phyloP scores from a whole-genome alignment of 2,329 filamentous ascomycete species.

The Trichoderma atrobrunneum region DNA sequence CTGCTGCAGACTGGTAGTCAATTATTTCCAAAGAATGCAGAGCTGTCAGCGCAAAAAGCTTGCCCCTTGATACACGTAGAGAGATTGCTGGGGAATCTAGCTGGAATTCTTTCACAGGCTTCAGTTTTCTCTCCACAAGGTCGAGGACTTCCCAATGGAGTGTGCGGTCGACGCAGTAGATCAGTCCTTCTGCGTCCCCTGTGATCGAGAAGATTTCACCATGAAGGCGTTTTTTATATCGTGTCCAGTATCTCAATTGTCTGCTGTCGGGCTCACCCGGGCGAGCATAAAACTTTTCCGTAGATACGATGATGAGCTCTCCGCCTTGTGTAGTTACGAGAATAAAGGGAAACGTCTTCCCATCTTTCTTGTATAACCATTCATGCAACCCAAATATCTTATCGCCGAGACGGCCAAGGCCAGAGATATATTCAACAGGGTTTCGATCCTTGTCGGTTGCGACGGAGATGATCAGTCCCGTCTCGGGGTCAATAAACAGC shows the following conservation, averaged over 20 bases:
- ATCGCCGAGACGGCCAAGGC: slow-evolving; percentile 56
- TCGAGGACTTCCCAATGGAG: slow-evolving; percentile 59
- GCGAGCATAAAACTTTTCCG: slow-evolving; percentile 31
- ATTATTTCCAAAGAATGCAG: slow-evolving; percentile 57
- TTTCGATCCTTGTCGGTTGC: slow-evolving; percentile 43
- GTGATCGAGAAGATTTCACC: slow-evolving; percentile 56
- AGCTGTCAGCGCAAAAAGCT: slow-evolving; percentile 51
- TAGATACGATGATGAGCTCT: slow-evolving; percentile 54
- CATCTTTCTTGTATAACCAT: slow-evolving; percentile 59
- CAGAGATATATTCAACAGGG: slow-evolving; percentile 49
- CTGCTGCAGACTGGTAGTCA: slow-evolving; percentile 41
- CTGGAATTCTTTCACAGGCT: slow-evolving; percentile 43
- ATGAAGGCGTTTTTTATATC: slow-evolving; percentile 45
- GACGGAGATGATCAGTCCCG: slow-evolving; percentile 50
- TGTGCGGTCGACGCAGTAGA: slow-evolving; percentile 52
- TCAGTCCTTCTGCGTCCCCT: slow-evolving; percentile 53
- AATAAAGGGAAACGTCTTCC: slow-evolving; percentile 60
- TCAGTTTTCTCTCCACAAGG: slow-evolving; percentile 49
- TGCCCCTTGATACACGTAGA: slow-evolving; percentile 46
- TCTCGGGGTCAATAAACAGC: slow-evolving; percentile 55
- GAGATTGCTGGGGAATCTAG: slow-evolving; percentile 54
- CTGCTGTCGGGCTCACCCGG: slow-evolving; percentile 22
- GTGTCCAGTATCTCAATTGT: slow-evolving; percentile 51
- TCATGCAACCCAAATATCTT: slow-evolving; percentile 60
- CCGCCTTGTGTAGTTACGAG: slow-evolving; percentile 57